Evolutionary conservation across 1,284 basidiomycete genomes (phyloP), one percentile per base, ranked within the genome.

Genomic region (Tilletia setariae): DNA sequence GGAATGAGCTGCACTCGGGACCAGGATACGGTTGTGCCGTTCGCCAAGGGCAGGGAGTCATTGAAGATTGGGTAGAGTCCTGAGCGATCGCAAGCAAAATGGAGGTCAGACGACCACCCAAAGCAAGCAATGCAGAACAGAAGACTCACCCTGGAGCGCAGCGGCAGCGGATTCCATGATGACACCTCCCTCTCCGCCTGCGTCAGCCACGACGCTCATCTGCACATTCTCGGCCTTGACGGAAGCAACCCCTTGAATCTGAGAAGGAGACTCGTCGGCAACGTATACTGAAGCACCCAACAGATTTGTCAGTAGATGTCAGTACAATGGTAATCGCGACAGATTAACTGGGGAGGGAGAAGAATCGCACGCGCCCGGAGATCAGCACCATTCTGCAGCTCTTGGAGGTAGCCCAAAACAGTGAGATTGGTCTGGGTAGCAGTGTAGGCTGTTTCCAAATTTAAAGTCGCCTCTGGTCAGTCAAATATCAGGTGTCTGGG

Each of bases 141-240:
- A 40, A 40, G 35, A 40, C 35, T 40, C 6, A 40, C 78, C 78
- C 44, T 79, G 78, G 66, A 78, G 74, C 49, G 87, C 76, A 2
- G 86, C 85, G 28, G 85, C 77, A 13, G 86, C 83, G 42, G 84
- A 85, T 84, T 93, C 90, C 83, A 93, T 91, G 74, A 93, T 91
- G 44, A 91, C 89, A 23, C 89, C 86, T 61, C 91, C 91, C 81
- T 93, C 92, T 66, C 89, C 90, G 65, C 91, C 92, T 67, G 89
- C 89, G 59, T 79, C 78, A 0, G 78, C 78, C 16, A 72, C 66
- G 1, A 78, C 72, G 2, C 65, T 62, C 59, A 79, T 44, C 62
- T 78, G 74, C 2, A 62, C 59, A 47, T 67, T 67, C 53, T 78
- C 69, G n/a, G 76, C 73, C 2, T 67, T 51, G 8, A 65, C 63